A percentile compares a stretch with the other conserved stretches of the same genome.
Evolutionary conservation across 2,329 filamentous ascomycete genomes (phyloP).

Genomic region (Colletotrichum brevisporum): DNA sequence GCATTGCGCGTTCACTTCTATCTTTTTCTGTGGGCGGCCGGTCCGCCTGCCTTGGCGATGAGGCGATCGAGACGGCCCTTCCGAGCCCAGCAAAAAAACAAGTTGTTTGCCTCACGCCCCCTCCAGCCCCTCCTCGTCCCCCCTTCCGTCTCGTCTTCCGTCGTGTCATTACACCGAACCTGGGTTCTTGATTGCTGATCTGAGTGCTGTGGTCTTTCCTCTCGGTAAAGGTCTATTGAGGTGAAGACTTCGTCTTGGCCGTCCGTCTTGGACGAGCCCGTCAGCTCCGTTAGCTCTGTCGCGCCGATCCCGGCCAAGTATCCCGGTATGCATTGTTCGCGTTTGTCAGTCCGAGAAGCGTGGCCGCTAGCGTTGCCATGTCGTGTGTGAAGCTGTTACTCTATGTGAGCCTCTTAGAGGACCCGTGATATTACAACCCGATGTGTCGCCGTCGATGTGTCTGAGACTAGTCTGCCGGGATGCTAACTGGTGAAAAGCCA

Average conservation of each 20-base stretch:
- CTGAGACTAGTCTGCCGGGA: background rate
- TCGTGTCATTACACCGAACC: slow-evolving; percentile 33
- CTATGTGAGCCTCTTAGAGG: slow-evolving; percentile 4
- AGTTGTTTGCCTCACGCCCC: background rate
- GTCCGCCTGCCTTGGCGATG: slow-evolving; percentile 6
- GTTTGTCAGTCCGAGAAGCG: background rate
- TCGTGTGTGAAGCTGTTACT: background rate
- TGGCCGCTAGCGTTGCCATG: background rate
- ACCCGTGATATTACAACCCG: background rate
- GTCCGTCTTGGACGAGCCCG: background rate
- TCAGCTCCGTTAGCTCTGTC: slow-evolving; percentile 23
- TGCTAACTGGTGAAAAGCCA: slow-evolving; percentile 56
- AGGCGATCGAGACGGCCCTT: slow-evolving; percentile 15
- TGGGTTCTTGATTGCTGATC: slow-evolving; percentile 12
- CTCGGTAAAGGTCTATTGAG: slow-evolving; percentile 53
- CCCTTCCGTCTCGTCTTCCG: background rate
- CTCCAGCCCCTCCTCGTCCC: background rate
- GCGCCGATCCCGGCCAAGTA: slow-evolving; percentile 48
- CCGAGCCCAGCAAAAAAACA: slow-evolving; percentile 5
- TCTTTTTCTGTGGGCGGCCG: background rate
- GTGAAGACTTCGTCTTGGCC: slow-evolving; percentile 46
- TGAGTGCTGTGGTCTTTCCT: slow-evolving; percentile 8
- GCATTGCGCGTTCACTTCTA: slow-evolving; percentile 27
- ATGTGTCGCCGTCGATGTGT: background rate
- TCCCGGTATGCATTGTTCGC: slow-evolving; percentile 49